Evolutionary conservation across 1,139 yeast species (phyloP), one percentile per base, ranked within the genome.

Genomic region (Pichia sp.): DNA sequence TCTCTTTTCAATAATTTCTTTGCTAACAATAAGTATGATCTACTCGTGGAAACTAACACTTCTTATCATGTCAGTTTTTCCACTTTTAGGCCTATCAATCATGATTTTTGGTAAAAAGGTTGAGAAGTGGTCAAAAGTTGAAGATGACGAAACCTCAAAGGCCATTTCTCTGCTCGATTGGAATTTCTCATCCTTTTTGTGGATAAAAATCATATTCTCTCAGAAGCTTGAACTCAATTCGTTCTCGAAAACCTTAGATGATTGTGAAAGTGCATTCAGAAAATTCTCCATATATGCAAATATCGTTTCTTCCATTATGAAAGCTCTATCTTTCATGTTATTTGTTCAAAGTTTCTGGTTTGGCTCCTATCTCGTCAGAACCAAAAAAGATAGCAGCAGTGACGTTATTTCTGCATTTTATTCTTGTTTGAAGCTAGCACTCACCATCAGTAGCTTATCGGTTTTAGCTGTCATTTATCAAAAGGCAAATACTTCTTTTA

Each of bases 281-380:
- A 74, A 69, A 45, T 70, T 82, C 51, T 75, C 83, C 13, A 65
- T 79, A 16, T 78, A 75, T 8, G 72, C 81, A 13, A 74, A 85
- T 11, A 68, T 81, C 0, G 92, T 90, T 64, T 70, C 79, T 30
- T 85, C 88, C 0, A 54, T 79, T 0, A 68, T 86, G 53, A 80
- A 85, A 61, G 72, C 80, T 16, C 61, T 90, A 7, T 76, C 85
- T 0, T 73, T 89, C 42, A 66, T 83, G 64, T 85, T 90, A 83
- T 90, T 92, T 73, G 88, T 90, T 1, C 97, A 90, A 67, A 96
- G 95, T 0, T 88, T 92, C 63, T 90, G 95, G 87, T 92, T 84
- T 70, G 99, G 98, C 3, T 79, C 85, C 42, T 72, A 75, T 51
- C 77, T 88, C 75, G 84, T 90, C 4, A 70, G 72, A 46, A 67